phyloP scores from a whole-genome alignment of 179 eudicot genomes.

The Beta lomatogona region DNA sequence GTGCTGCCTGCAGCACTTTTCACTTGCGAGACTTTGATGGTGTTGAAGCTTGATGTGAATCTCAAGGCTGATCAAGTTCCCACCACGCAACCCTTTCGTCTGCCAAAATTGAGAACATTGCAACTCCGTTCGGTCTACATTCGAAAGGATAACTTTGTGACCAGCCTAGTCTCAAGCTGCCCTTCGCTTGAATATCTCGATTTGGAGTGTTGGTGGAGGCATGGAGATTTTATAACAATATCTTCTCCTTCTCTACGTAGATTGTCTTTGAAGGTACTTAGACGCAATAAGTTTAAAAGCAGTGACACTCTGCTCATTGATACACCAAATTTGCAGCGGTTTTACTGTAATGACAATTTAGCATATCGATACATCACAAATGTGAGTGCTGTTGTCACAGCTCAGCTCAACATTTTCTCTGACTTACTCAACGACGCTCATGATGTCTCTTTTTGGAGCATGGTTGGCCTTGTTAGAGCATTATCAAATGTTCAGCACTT shows the following conservation, averaged over 20 bases:
- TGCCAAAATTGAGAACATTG: too few species aligned
- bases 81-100: too few species aligned
- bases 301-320: background rate
- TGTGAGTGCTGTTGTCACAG: conserved; percentile 8
- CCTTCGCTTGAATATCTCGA: too few species aligned
- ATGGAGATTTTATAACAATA: background rate
- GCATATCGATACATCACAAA: background rate
- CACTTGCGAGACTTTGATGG: too few species aligned
- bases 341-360: background rate
- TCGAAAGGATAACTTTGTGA: too few species aligned
- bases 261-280: background rate
- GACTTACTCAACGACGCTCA: background rate
- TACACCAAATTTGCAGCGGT: conserved; percentile 6
- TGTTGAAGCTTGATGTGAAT: too few species aligned
- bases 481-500: background rate
- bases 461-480: background rate
- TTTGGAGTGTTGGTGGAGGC: too few species aligned
- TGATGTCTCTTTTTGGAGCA: background rate
- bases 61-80: too few species aligned
- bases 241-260: background rate
- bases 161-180: too few species aligned
- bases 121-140: too few species aligned
- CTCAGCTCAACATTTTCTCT: background rate
- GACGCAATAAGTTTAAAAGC: too few species aligned
- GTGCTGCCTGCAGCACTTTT: too few species aligned